A percentile compares a stretch with the other conserved stretches of the same genome.
Conservation (phyloP, 495 filamentous ascomycete genomes). For the Usnea hakonensis region DNA sequence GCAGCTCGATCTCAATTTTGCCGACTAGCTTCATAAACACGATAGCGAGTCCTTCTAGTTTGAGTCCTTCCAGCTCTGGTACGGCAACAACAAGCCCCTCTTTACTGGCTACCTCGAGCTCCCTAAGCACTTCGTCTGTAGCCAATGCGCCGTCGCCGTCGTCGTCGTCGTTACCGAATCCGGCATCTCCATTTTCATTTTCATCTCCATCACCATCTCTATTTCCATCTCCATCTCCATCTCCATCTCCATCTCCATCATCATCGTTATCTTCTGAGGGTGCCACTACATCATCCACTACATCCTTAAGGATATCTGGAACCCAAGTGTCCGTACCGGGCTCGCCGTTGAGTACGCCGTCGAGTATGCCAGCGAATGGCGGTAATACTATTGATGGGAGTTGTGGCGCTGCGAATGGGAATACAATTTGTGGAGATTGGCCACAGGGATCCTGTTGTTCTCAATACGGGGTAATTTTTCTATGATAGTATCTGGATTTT, state of each 20-base stretch:
- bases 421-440: slow-evolving; percentile 42
- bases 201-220: too few species aligned
- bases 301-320: background rate
- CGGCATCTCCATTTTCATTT: too few species aligned
- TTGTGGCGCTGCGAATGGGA: slow-evolving; percentile 37
- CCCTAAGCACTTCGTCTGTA: background rate
- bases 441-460: slow-evolving; percentile 40
- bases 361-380: too few species aligned
- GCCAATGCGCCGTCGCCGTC: background rate
- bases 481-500: background rate
- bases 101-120: background rate
- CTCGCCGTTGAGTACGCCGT: too few species aligned
- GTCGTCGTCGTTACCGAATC: too few species aligned
- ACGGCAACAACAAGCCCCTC: background rate
- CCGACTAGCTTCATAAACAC: background rate
- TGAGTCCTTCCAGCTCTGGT: background rate
- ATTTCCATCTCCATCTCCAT: too few species aligned
- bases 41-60: background rate
- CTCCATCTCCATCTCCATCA: too few species aligned
- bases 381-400: slow-evolving; percentile 6
- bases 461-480: slow-evolving; percentile 36
- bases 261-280: too few species aligned
- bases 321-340: too few species aligned
- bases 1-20: background rate
- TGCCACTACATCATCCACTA: too few species aligned